Conservation (phyloP, 148 eudicot species). For the Arbutus unedo region DNA sequence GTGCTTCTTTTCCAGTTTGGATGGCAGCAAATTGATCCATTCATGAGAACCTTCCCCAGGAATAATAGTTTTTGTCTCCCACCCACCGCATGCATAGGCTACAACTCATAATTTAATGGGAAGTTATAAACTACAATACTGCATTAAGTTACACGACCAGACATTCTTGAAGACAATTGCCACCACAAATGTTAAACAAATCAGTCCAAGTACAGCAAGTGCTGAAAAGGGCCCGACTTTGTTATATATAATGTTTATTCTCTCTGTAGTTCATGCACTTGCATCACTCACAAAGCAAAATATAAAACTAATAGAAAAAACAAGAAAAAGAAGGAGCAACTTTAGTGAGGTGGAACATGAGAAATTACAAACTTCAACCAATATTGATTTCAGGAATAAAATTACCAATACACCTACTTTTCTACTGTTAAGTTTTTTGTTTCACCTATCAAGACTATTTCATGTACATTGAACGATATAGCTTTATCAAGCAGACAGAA, state of each 20-base stretch:
- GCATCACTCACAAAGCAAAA: background rate
- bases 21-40: slow-evolving; percentile 11
- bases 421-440: background rate
- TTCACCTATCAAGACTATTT: background rate
- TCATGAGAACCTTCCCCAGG: slow-evolving; percentile 11
- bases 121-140: background rate
- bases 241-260: background rate
- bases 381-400: background rate
- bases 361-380: background rate
- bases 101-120: background rate
- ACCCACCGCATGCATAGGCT: background rate
- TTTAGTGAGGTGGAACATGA: background rate
- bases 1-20: slow-evolving; percentile 12
- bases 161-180: background rate
- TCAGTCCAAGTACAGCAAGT: background rate
- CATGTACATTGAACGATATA: background rate
- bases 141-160: background rate
- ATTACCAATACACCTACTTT: background rate
- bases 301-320: background rate
- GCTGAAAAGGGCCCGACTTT: background rate
- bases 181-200: slow-evolving; percentile 4
- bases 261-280: background rate
- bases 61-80: background rate
- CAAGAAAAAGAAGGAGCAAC: background rate
- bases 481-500: background rate